These are phyloP conservation scores for Mucor piriformis DNA, from an alignment of 371 early-diverging fungal genomes.

Conservation along the genomic window DNA sequence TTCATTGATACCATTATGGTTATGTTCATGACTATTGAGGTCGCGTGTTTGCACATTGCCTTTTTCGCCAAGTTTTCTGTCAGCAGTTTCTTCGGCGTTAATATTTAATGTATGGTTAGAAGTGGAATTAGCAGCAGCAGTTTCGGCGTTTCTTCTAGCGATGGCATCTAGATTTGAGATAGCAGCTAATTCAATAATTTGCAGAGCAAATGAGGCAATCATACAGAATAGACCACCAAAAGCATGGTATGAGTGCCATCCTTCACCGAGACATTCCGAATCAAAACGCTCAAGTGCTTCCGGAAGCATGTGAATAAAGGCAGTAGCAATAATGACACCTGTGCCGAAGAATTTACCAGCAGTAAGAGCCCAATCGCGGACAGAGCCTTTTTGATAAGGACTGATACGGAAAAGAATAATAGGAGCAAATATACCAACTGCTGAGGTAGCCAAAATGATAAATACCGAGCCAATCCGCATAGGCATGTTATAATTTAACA, in stretches of 20 bases:
- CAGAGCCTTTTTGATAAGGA: slow-evolving; percentile 19
- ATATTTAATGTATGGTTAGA: neutral
- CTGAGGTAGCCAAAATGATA: slow-evolving; percentile 30
- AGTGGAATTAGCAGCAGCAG: slow-evolving; percentile 2
- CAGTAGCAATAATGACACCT: slow-evolving; percentile 80
- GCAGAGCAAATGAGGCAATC: slow-evolving; percentile 39
- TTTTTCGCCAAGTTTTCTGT: slow-evolving; percentile 8
- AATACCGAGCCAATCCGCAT: slow-evolving; percentile 31
- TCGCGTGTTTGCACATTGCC: neutral
- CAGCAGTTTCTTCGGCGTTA: neutral
- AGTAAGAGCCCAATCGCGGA: slow-evolving; percentile 24
- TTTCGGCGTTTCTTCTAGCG: slow-evolving; percentile 9
- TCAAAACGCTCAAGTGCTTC: slow-evolving; percentile 36
- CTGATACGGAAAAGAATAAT: slow-evolving; percentile 28
- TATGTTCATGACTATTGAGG: slow-evolving; percentile 13
- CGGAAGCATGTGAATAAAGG: slow-evolving; percentile 73
- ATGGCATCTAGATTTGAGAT: slow-evolving; percentile 28
- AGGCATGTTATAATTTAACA: slow-evolving; percentile 23
- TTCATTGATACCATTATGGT: slow-evolving; percentile 27
- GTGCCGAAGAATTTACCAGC: slow-evolving; percentile 62
- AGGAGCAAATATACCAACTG: slow-evolving; percentile 31
- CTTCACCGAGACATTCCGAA: slow-evolving; percentile 37
- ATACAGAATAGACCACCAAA: slow-evolving; percentile 44
- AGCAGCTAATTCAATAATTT: slow-evolving; percentile 39
- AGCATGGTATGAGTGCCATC: slow-evolving; percentile 38